These are phyloP conservation scores for Plectosphaerella sp. DNA, from an alignment of 2,329 filamentous ascomycete species.

Conservation along the genomic window DNA sequence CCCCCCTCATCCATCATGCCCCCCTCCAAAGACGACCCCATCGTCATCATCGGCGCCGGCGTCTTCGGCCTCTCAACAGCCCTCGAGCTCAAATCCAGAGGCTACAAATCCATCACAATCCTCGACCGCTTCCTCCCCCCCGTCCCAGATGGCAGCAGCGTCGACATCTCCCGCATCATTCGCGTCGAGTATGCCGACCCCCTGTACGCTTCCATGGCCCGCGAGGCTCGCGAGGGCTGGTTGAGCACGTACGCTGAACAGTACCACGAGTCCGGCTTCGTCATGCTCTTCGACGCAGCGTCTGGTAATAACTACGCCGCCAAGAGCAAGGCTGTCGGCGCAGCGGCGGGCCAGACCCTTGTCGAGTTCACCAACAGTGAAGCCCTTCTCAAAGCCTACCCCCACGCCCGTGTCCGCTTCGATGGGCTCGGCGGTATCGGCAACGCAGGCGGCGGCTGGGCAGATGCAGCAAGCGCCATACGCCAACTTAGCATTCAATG, in stretches of 20 bases:
- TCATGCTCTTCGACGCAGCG: constrained; percentile 18
- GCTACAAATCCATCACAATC: constrained; percentile 28
- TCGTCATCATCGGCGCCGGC: constrained; percentile 24
- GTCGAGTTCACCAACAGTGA: constrained; percentile 1
- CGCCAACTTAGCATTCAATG: constrained; percentile 18
- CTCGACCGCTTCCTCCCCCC: constrained; percentile 30
- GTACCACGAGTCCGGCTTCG: constrained; percentile 24
- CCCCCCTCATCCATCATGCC: too few relatives aligned
- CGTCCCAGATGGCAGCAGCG: constrained; percentile 30
- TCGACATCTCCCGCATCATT: constrained; percentile 36
- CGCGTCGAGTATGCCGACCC: constrained; percentile 59
- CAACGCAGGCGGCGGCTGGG: constrained; percentile 26
- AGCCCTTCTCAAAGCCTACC: constrained; percentile 6
- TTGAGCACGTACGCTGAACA: constrained; percentile 17
- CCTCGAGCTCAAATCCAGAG: constrained; percentile 16
- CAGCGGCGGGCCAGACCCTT: constrained; percentile 8
- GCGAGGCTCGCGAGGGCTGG: constrained; percentile 22
- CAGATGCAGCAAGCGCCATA: constrained; percentile 22
- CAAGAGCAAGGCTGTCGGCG: constrained; percentile 13
- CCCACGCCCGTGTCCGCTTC: constrained; percentile 6
- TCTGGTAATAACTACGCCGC: not conserved
- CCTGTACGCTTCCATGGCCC: constrained; percentile 51
- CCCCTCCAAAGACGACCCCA: not conserved
- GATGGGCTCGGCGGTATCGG: constrained; percentile 6
- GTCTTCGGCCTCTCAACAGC: constrained; percentile 25